Conservation (phyloP, 2,329 filamentous ascomycete species). For the Catunica adiposa region DNA sequence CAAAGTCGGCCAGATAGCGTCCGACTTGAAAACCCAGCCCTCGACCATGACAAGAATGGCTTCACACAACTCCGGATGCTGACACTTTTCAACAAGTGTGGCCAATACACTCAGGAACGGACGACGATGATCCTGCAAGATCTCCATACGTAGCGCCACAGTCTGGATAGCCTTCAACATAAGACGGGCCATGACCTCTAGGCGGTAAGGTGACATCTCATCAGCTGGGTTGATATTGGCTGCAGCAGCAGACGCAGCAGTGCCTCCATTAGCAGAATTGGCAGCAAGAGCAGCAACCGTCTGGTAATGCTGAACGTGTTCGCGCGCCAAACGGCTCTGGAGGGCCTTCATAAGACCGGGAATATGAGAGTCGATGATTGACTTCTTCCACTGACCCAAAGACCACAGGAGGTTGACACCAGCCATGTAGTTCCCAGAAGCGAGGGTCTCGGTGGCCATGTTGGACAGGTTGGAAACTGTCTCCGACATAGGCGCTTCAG, state of each 20-base stretch:
- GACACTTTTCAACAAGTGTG: slow-evolving; percentile 85
- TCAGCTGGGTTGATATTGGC: slow-evolving; percentile 17
- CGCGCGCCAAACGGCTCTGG: slow-evolving; percentile 78
- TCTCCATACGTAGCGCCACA: slow-evolving; percentile 80
- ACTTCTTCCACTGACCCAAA: slow-evolving; percentile 65
- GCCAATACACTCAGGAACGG: slow-evolving; percentile 92
- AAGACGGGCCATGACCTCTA: slow-evolving; percentile 75
- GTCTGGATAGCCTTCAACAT: slow-evolving; percentile 94
- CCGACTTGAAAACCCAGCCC: slow-evolving; percentile 87
- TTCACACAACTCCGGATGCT: slow-evolving; percentile 70
- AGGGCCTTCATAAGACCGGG: slow-evolving; percentile 80
- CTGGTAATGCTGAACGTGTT: slow-evolving; percentile 69
- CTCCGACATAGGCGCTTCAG: slow-evolving; percentile 68
- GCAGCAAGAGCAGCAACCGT: slow-evolving; percentile 35
- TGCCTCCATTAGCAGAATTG: slow-evolving; percentile 28
- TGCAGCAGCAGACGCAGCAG: neutral
- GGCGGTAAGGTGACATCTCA: slow-evolving; percentile 56
- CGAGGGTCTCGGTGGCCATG: slow-evolving; percentile 77
- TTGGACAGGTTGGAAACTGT: slow-evolving; percentile 71
- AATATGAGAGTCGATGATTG: slow-evolving; percentile 81
- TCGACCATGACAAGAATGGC: slow-evolving; percentile 92
- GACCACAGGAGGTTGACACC: slow-evolving; percentile 92
- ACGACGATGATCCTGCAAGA: slow-evolving; percentile 73
- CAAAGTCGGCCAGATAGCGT: slow-evolving; percentile 86
- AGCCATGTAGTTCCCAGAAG: slow-evolving; percentile 63